Evolutionary conservation across 768 basidiomycete species (phyloP), one percentile per base, ranked within the genome.

Genomic region (Melanogaster broomeanus): DNA sequence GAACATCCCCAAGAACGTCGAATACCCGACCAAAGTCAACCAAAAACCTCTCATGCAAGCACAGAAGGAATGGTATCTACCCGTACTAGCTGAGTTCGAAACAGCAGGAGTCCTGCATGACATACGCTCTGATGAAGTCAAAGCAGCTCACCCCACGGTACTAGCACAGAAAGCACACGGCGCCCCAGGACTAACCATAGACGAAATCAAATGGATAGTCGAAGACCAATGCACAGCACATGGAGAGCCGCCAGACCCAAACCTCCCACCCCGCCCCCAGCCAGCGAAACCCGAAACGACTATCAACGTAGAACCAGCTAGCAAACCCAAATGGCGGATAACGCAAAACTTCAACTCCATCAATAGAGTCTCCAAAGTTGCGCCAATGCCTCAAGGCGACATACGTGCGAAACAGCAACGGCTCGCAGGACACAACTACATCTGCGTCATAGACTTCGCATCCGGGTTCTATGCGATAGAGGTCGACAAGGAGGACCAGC

Each of bases 321-420:
- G n/a, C 9, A 38, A 38, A 38, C 37, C 37, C 3, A 38, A 38
- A 21, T 38, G 37, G 37, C 12, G 16, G 6, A 53, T 52, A 16
- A 59, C 37, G 9, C 51, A 42, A 24, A 59, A 43, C 25, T 51
- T 42, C 25, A 27, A 8, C n/a, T 35, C 16, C 30, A 13, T 79
- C 28, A 75, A 75, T 49, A 60, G 63, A 12, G 52, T 67, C 16
- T 68, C 67, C 0, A 44, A 68, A 39, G 61, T 73, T 0, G 59
- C 66, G 6, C 58, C 71, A 5, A 57, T 73, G 55, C 70, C 66
- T 3, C 70, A 71, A 30, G 70, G 75, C 0, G 67, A 77, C 50
- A 72, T 79, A 0, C 42, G 63, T 0, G 61, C 61, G 2, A 78
- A 77, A 49, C 74, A 78, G n/a, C n/a, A n/a, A n/a, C n/a, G n/a